phyloP scores from a whole-genome alignment of 2,329 filamentous ascomycete genomes.

The Zelopaecilomyces penicillatus region DNA sequence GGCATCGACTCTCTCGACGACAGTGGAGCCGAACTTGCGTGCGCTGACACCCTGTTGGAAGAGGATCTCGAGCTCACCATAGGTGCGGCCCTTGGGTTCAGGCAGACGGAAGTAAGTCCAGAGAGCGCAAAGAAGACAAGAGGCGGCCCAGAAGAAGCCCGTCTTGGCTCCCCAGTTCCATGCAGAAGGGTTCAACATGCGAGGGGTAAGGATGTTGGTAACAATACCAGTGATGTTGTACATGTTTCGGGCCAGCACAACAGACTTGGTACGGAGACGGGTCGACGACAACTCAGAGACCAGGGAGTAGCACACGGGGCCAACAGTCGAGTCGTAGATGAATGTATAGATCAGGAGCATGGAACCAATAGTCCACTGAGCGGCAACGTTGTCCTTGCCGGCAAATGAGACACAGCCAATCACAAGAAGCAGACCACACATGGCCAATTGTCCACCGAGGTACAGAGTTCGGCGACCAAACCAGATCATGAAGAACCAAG shows the following conservation, averaged over 20 bases:
- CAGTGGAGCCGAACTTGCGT: slow-evolving; percentile 29
- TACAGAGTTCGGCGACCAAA: slow-evolving; percentile 40
- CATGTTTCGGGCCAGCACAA: slow-evolving; percentile 35
- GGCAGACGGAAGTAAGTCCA: slow-evolving; percentile 47
- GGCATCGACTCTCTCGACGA: slow-evolving; percentile 20
- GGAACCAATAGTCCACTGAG: slow-evolving; percentile 39
- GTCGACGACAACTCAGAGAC: slow-evolving; percentile 48
- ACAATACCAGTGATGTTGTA: slow-evolving; percentile 43
- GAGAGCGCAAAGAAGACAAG: slow-evolving; percentile 34
- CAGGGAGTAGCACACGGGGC: slow-evolving; percentile 70
- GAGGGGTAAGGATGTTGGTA: slow-evolving; percentile 37
- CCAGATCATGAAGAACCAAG: slow-evolving; percentile 35
- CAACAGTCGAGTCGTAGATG: slow-evolving; percentile 31
- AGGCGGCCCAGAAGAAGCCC: slow-evolving; percentile 37
- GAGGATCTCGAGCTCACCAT: slow-evolving; percentile 47
- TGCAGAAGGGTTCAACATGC: slow-evolving; percentile 38
- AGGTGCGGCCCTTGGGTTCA: slow-evolving; percentile 45
- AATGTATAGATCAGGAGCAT: slow-evolving; percentile 37
- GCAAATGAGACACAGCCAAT: slow-evolving; percentile 49
- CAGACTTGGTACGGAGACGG: slow-evolving; percentile 37
- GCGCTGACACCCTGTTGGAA: slow-evolving; percentile 39
- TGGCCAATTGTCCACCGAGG: slow-evolving; percentile 39
- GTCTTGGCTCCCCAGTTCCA: slow-evolving; percentile 41
- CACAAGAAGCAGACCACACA: slow-evolving; percentile 31
- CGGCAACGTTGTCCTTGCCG: slow-evolving; percentile 34